Base-by-base conservation (phyloP, 257 asterid genomes). In the Ajuga chamaepitys region DNA sequence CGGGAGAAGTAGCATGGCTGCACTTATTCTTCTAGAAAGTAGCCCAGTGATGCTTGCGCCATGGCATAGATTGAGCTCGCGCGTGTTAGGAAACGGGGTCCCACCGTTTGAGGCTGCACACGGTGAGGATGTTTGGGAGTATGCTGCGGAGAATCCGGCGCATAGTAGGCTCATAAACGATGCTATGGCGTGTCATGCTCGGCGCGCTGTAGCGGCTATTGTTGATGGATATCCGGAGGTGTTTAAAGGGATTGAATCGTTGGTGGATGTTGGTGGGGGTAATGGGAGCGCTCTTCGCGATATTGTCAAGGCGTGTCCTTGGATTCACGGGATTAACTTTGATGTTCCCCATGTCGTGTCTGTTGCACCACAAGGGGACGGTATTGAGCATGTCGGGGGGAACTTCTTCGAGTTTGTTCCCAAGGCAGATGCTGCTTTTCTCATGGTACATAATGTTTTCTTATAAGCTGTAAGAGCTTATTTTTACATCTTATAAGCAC, bases 191-290 rank as follows among this genome's bases (percentile, higher is more conserved):
- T 70, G 81, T 24, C 80, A 71, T 14, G 92, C 97, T 0, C 56
- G 77, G 70, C 2, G 62, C 30, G 70, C 74, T 0, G 64, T 83
- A 28, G 2, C 80, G 0, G 74, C 78, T 0, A 81, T 87, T 1
- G 12, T 87, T 0, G 34, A 75, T 0, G 63, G 14, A 0, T 75
- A 74, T 34, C 75, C 82, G 0, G 75, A 77, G 68, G 83, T 63
- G 25, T 85, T 87, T 4, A 11, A 76, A 4, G 95, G 90, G 76
- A 24, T 84, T 0, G 25, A 50, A 0, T 32, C 78, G 0, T 8
- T 87, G 74, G 95, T 87, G 57, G 97, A 89, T 22, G 94, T 89
- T 10, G 95, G 97, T 8, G 95, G 97, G 5, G 88, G 97, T 0
- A 74, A 87, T 20, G 97, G 91, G 17, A 83, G 88, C 0, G 53